Base-by-base conservation (phyloP, 2,329 filamentous ascomycete species). In the Fusarium verrucosum region DNA sequence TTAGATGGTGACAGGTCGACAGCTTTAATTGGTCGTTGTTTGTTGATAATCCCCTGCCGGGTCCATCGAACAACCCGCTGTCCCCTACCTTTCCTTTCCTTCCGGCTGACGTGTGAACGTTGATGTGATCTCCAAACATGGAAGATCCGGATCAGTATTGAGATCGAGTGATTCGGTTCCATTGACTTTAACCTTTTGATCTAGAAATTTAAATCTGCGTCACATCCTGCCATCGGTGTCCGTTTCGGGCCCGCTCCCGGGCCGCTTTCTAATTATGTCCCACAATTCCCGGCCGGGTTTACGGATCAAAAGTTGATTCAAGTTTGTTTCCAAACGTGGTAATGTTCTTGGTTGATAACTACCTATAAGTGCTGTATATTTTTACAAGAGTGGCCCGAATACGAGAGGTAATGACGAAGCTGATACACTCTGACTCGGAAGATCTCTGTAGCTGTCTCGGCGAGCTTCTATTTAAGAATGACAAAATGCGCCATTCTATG, bases 151-250 rank as follows among this genome's bases (percentile, higher is more conserved):
- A n/a, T n/a, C n/a, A n/a, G 14, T 8, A n/a, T 16, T 32, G 4
- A n/a, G 9, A 9, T 30, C 20, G 10, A 50, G 13, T 10, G 26
- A 4, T 4, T 17, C 16, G 20, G 44, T n/a, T 38, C 19, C 10
- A 3, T 28, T 3, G 10, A 28, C n/a, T 43, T 20, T 6, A 10
- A 10, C 3, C 13, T n/a, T n/a, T 3, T 32, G 7, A 11, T 35
- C 13, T 50, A 19, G n/a, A n/a, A 20, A n/a, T 37, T 9, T 10
- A 32, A 36, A 4, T 13, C 28, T 7, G 13, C 13, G 13, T 7
- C 7, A 7, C 3, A 28, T 13, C n/a, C n/a, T n/a, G n/a, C n/a
- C n/a, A 30, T 56, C 58, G 58, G 58, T 11, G 50, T 62, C 58
- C 36, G 33, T 36, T 20, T 56, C 28, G 43, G 46, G 17, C 13